Percentiles rank a stretch among this genome's conserved stretches.
Conservation (phyloP, 495 filamentous ascomycete species). For the Xanthoparmelia taractica region DNA sequence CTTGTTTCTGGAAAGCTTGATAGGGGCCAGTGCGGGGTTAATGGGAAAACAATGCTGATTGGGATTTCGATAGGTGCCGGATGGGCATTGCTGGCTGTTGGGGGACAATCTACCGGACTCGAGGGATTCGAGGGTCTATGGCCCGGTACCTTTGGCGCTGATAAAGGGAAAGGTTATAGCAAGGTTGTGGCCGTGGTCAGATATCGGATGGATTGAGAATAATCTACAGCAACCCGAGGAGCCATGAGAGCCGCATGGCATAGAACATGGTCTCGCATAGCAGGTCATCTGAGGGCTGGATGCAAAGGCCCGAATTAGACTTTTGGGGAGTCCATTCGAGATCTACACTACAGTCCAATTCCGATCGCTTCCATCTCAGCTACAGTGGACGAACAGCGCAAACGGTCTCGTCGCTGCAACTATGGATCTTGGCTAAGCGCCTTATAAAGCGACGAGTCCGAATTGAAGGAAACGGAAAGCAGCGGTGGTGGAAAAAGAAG, state of each 20-base stretch:
- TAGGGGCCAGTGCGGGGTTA: not conserved
- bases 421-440: not conserved
- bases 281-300: not conserved
- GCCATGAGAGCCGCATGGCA: not conserved
- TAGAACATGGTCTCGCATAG: not conserved
- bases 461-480: not conserved
- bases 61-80: slow-evolving; percentile 54
- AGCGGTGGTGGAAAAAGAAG: not conserved
- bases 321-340: not conserved
- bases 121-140: slow-evolving; percentile 76
- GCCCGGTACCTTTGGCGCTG: slow-evolving; percentile 75
- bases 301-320: not conserved
- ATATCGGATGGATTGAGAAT: slow-evolving; percentile 47
- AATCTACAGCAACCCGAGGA: slow-evolving; percentile 33
- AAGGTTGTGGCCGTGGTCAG: slow-evolving; percentile 46
- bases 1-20: not conserved
- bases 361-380: not conserved
- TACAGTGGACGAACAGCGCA: not conserved
- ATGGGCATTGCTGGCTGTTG: slow-evolving; percentile 80
- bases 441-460: not conserved
- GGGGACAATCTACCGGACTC: slow-evolving; percentile 83
- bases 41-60: not conserved
- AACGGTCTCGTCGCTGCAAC: not conserved
- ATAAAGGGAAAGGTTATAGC: slow-evolving; percentile 81
- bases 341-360: not conserved